A percentile compares a stretch with the other conserved stretches of the same genome.
Evolutionary conservation across 768 basidiomycete species (phyloP).

Genomic region (Xanthoconium stramineum): DNA sequence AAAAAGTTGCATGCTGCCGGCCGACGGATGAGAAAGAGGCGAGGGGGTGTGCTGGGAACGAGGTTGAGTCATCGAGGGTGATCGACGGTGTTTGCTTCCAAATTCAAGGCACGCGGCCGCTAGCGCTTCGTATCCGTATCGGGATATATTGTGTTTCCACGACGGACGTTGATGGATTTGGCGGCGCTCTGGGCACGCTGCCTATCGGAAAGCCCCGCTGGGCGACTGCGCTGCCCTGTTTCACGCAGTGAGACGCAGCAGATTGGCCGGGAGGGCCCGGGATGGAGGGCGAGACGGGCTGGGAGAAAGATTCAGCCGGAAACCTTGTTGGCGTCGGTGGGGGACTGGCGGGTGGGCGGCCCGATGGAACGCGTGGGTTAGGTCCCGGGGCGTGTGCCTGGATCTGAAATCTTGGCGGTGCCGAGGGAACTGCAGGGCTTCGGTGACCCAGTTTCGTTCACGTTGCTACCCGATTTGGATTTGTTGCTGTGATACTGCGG

Average conservation of each 20-base stretch:
- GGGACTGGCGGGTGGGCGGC: conserved; percentile 17
- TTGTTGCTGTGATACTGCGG: conserved; percentile 31
- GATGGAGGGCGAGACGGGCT: not conserved
- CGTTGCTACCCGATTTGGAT: conserved; percentile 36
- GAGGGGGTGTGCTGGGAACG: not conserved
- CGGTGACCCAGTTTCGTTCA: conserved; percentile 30
- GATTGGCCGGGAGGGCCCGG: conserved; percentile 3
- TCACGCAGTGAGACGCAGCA: not conserved
- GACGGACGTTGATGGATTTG: not conserved
- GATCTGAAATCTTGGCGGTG: conserved; percentile 47
- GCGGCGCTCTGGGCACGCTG: not conserved
- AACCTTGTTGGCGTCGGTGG: conserved; percentile 19
- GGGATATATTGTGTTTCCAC: conserved; percentile 19
- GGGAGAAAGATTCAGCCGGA: conserved; percentile 17
- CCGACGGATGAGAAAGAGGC: conserved; percentile 14
- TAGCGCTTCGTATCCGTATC: conserved; percentile 18
- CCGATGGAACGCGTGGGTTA: conserved; percentile 14
- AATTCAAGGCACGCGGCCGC: conserved; percentile 24
- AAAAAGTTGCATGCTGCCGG: not conserved
- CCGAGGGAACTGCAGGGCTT: conserved; percentile 33
- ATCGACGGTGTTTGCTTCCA: conserved; percentile 29
- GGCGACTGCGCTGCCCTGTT: conserved; percentile 7
- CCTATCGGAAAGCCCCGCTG: not conserved
- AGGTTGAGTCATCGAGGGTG: conserved; percentile 25
- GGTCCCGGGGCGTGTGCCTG: conserved; percentile 25